A percentile compares a stretch with the other conserved stretches of the same genome.
Conservation (phyloP, 129 eudicot genomes). For the Flaveria ramosissima region DNA sequence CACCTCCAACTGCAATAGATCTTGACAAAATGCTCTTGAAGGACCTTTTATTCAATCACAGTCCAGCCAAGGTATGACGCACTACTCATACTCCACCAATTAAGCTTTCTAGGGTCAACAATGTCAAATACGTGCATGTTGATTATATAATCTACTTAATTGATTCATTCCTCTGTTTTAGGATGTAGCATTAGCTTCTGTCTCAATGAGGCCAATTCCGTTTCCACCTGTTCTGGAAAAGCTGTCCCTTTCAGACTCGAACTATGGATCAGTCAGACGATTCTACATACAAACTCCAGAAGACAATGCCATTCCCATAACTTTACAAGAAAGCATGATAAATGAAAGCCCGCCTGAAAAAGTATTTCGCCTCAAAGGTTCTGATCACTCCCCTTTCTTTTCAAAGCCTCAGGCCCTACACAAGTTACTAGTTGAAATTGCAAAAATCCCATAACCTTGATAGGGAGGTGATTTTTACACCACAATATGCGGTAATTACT, state of each 20-base stretch:
- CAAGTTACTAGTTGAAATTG: slow-evolving; percentile 73
- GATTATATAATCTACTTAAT: neutral
- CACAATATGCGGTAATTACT: neutral
- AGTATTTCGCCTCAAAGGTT: slow-evolving; percentile 80
- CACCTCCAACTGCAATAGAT: slow-evolving; percentile 92
- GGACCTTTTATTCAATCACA: slow-evolving; percentile 90
- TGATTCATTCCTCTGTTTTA: slow-evolving; percentile 28
- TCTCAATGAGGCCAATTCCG: slow-evolving; percentile 93
- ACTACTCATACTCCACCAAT: neutral
- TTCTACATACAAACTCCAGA: slow-evolving; percentile 83
- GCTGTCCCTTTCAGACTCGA: slow-evolving; percentile 65
- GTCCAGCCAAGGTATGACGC: slow-evolving; percentile 80
- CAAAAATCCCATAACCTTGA: slow-evolving; percentile 50
- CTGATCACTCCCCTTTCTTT: slow-evolving; percentile 97
- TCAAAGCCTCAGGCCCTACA: slow-evolving; percentile 94
- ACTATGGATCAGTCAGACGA: slow-evolving; percentile 79
- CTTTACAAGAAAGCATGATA: slow-evolving; percentile 66
- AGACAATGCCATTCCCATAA: slow-evolving; percentile 74
- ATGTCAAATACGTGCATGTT: neutral
- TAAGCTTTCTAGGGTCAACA: neutral
- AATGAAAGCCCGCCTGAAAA: slow-evolving; percentile 72
- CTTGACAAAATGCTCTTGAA: slow-evolving; percentile 72
- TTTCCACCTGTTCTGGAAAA: slow-evolving; percentile 90
- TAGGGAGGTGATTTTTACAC: slow-evolving; percentile 1
- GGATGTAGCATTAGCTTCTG: slow-evolving; percentile 94